Conservation (phyloP, 257 asterid genomes). For the Parsonsia alboflavescens region DNA sequence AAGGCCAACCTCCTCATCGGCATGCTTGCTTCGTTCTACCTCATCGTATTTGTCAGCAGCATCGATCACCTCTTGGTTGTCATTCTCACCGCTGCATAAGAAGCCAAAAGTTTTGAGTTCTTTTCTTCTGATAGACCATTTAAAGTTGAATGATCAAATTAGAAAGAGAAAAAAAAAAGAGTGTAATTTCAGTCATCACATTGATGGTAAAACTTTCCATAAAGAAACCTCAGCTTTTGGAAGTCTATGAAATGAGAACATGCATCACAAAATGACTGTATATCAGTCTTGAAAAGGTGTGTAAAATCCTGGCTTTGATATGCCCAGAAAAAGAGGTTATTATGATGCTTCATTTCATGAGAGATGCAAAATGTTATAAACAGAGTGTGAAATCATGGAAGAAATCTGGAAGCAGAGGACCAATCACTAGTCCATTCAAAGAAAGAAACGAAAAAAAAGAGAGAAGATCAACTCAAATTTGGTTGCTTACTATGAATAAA, state of each 20-base stretch:
- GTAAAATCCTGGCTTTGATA: too few relatives aligned
- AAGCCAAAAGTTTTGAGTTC: not conserved
- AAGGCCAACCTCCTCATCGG: conserved; percentile 48
- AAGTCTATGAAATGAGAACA: too few relatives aligned
- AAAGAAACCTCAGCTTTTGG: too few relatives aligned
- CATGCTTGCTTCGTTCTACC: conserved; percentile 37
- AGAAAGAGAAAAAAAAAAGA: not conserved
- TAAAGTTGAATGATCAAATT: too few relatives aligned
- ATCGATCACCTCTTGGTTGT: conserved; percentile 33
- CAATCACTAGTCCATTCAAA: not conserved
- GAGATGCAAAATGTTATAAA: not conserved
- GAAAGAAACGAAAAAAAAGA: not conserved
- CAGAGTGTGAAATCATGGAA: not conserved
- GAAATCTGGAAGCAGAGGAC: not conserved
- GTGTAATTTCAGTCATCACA: too few relatives aligned
- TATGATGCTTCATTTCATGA: not conserved
- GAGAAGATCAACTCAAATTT: not conserved
- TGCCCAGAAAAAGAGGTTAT: not conserved
- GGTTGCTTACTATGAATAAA: conserved; percentile 65
- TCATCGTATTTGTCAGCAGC: conserved; percentile 54
- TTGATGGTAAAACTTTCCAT: too few relatives aligned
- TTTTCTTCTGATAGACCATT: not conserved
- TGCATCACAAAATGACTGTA: too few relatives aligned
- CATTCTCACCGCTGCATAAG: conserved; percentile 47
- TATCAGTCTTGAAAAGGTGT: too few relatives aligned